Percentiles rank a stretch among this genome's conserved stretches.
These are phyloP conservation scores for Lanmaoa pseudosensibilis DNA, from an alignment of 768 basidiomycete genomes.

Conservation along the genomic window DNA sequence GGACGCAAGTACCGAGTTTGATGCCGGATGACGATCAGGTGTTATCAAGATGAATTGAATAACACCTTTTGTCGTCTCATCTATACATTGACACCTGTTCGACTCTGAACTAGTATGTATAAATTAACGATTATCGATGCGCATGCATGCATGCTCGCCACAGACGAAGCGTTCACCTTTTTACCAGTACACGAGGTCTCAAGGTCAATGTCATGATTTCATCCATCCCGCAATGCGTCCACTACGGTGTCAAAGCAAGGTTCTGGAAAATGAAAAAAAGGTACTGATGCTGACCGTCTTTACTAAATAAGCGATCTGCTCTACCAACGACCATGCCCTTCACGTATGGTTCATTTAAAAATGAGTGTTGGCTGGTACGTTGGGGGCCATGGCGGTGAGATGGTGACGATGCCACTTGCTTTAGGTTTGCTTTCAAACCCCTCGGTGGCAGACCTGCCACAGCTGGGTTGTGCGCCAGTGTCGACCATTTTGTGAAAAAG, in stretches of 20 bases:
- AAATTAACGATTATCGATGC: slow-evolving; percentile 2
- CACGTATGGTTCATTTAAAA: too few species aligned
- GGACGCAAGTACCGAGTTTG: neutral
- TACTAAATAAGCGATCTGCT: too few species aligned
- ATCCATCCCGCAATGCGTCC: neutral
- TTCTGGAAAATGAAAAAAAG: neutral
- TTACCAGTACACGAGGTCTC: neutral
- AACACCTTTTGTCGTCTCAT: neutral
- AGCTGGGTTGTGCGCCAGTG: too few species aligned
- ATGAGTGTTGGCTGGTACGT: too few species aligned
- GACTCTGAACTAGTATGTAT: neutral
- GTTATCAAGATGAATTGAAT: neutral
- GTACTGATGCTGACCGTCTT: neutral
- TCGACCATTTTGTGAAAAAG: too few species aligned
- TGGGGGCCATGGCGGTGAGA: too few species aligned
- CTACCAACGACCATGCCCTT: too few species aligned
- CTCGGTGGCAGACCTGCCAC: too few species aligned
- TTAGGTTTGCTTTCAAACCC: too few species aligned
- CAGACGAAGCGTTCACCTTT: neutral
- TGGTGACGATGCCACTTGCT: too few species aligned
- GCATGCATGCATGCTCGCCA: neutral
- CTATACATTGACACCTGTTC: neutral
- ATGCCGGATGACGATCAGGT: neutral
- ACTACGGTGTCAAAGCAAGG: neutral
- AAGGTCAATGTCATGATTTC: neutral